phyloP scores from a whole-genome alignment of 1,284 basidiomycete species.

The Sanghuangporus weigelae region DNA sequence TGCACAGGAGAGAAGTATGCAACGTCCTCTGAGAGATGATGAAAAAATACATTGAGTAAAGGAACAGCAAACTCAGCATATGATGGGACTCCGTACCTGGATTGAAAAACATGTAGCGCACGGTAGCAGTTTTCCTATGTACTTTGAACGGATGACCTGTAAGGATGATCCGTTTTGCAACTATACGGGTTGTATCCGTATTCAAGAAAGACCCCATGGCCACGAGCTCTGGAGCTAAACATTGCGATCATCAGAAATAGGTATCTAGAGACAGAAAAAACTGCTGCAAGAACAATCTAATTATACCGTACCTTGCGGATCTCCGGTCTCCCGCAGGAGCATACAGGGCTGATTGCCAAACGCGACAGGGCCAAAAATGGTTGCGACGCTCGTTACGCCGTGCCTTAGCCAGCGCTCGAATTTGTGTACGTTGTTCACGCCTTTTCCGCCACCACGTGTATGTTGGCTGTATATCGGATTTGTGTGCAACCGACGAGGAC shows the following conservation, averaged over 20 bases:
- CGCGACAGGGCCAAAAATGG: constrained; percentile 83
- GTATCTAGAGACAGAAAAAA: no score
- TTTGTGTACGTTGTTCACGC: constrained; percentile 96
- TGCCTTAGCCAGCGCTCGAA: constrained; percentile 91
- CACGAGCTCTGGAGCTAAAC: constrained; percentile 75
- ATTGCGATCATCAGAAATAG: not conserved
- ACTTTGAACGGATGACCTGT: constrained; percentile 97
- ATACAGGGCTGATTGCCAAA: constrained; percentile 85
- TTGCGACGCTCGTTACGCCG: constrained; percentile 77
- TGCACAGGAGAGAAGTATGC: constrained; percentile 93
- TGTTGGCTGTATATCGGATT: constrained; percentile 93
- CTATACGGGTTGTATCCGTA: constrained; percentile 87
- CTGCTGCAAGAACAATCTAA: not conserved
- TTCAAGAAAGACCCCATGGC: constrained; percentile 87
- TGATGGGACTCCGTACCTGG: constrained; percentile 42
- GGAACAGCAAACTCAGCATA: constrained; percentile 18
- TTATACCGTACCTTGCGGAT: constrained; percentile 50
- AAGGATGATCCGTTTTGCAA: constrained; percentile 89
- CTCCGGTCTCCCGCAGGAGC: constrained; percentile 62
- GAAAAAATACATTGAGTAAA: constrained; percentile 1
- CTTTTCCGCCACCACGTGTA: constrained; percentile 83
- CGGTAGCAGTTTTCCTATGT: constrained; percentile 95
- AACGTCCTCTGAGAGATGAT: constrained; percentile 66
- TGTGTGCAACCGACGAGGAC: constrained; percentile 79
- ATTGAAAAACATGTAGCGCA: constrained; percentile 99